Evolutionary conservation across 1,284 basidiomycete species (phyloP), one percentile per base, ranked within the genome.

Genomic region (Cryptococcus hybrid): DNA sequence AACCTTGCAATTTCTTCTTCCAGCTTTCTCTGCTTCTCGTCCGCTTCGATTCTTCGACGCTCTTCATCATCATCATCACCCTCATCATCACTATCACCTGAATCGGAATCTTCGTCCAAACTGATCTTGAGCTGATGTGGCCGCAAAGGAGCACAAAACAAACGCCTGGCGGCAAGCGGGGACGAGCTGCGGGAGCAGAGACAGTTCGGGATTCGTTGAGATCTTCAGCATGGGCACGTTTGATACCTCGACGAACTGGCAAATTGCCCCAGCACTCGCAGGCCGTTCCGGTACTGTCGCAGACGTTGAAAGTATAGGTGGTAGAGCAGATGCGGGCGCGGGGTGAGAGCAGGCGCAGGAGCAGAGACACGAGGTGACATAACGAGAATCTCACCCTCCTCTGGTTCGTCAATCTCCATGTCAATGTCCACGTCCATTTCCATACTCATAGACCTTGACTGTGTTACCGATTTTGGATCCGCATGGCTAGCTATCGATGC

Each of bases 201-300:
- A 52, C 57, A 1, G 68, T 55, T 50, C 62, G 60, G 18, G 59
- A 61, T 12, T 76, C 73, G 54, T 69, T 68, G 44, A 73, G 44
- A 51, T 76, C 74, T 53, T 74, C 74, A 1, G 74, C 74, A 12
- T 58, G 64, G 2, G 67, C 63, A 24, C 74, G 64, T 51, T 73
- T 74, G 12, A 60, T 54, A 2, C 71, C 70, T 39, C 70, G 61
- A 3, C 63, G 45, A 35, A 35, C n/a, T n/a, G 40, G 40, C 11
- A 42, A n/a, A 42, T n/a, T 42, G n/a, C 40, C 40, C n/a, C 40
- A 42, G n/a, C 11, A 9, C n/a, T 9, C 40, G 11, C 40, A n/a
- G 40, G 34, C 13, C 12, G 46, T 30, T 3, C 8, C 18, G 34
- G 46, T 5, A 13, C 7, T 13, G n/a, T 30, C 18, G 6, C 12